Base-by-base conservation (phyloP, 306 rosid genomes). In the Citrullus amarus region DNA sequence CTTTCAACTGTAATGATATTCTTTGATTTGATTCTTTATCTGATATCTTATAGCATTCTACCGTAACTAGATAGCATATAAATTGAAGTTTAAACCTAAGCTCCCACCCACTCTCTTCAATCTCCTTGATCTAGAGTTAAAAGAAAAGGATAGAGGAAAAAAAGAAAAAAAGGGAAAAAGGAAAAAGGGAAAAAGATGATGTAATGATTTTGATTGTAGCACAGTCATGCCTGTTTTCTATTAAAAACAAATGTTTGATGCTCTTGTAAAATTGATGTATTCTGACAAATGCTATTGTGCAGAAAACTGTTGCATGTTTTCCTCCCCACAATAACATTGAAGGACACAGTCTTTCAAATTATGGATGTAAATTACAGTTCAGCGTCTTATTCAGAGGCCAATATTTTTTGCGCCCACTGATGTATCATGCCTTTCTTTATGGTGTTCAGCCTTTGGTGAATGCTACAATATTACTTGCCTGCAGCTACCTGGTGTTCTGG, bases 401-500 rank as follows among this genome's bases (percentile, higher is more conserved):
- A 22, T 70, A 28, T 8, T 8, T 20, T 46, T 38, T 77, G 17
- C 1, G 9, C 76, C 76, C 73, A 75, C 74, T 87, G 66, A 62
- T 66, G n/a, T 25, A 15, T 67, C 54, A 13, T 71, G 69, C 69
- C 69, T 78, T 58, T 70, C 79, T 80, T 81, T 65, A 28, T 85
- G 79, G 81, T 69, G 44, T 71, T n/a, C 91, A 95, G 98, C 91
- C 79, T 86, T 80, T 67, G 90, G 87, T 81, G 85, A 85, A 71
- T 95, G 91, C 88, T 85, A 74, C 74, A 80, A 83, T 61, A 89
- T 87, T 81, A 91, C 99, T 81, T 94, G 97, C 81, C 83, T 92
- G 83, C 99, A 95, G 87, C 85, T 95, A 87, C 91, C 97, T 32
- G 97, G 97, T 78, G 92, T 95, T 61, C 79, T 95, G 87, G 99